Evolutionary conservation across 345 rosid species (phyloP).

Genomic region (Rhizophora mangle): DNA sequence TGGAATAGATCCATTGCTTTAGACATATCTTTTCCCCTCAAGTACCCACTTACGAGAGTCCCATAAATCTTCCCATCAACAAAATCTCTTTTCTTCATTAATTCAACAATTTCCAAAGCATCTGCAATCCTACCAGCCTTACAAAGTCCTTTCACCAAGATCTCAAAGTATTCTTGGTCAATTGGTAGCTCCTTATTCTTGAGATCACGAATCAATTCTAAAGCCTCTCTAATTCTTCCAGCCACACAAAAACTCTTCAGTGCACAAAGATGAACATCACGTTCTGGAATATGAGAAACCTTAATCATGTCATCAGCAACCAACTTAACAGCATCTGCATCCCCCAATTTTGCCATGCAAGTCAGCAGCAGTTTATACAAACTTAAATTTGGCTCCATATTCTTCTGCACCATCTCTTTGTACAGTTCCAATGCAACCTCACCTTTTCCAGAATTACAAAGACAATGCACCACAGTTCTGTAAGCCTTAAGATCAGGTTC

Average conservation of each 20-base stretch:
- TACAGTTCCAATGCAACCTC: conserved; percentile 68
- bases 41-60: conserved; percentile 54
- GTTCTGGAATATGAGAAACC: conserved; percentile 46
- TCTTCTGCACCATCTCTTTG: conserved; percentile 63
- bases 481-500: conserved; percentile 55
- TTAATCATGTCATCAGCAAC: conserved; percentile 60
- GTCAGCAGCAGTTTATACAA: conserved; percentile 54
- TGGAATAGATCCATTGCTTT: conserved; percentile 57
- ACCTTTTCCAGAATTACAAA: conserved; percentile 53
- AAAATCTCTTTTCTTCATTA: conserved; percentile 55
- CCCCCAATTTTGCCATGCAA: conserved; percentile 44
- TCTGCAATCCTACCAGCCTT: conserved; percentile 59
- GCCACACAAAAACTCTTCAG: conserved; percentile 67
- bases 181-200: conserved; percentile 46
- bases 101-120: conserved; percentile 67
- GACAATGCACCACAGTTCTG: conserved; percentile 41
- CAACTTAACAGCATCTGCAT: conserved; percentile 44
- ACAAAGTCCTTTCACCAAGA: conserved; percentile 69
- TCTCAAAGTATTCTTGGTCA: conserved; percentile 51
- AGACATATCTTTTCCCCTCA: conserved; percentile 49
- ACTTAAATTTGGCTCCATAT: conserved; percentile 46
- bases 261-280: conserved; percentile 45
- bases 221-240: conserved; percentile 69
- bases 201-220: conserved; percentile 58
- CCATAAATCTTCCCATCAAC: conserved; percentile 50